These are phyloP conservation scores for Salisapilia sapeloensis DNA, from an alignment of 352 stramenopile genomes.

Conservation along the genomic window DNA sequence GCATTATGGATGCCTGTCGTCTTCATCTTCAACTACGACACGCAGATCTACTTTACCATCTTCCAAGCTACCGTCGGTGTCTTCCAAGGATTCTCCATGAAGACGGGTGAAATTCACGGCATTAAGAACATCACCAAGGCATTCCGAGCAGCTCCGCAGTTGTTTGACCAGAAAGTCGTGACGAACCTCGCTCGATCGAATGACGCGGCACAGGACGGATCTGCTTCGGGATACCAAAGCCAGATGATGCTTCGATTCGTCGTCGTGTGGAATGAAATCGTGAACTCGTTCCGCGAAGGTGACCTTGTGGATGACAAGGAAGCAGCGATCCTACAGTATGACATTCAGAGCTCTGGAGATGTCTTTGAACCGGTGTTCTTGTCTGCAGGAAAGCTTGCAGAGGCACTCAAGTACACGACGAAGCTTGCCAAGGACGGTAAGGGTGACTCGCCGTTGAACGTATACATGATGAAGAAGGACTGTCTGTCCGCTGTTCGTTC, in stretches of 20 bases:
- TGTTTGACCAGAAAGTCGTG: slow-evolving; percentile 60
- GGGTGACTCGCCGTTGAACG: slow-evolving; percentile 40
- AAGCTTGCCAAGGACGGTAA: slow-evolving; percentile 47
- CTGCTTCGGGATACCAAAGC: slow-evolving; percentile 28
- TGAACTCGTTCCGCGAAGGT: slow-evolving; percentile 60
- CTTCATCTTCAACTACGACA: slow-evolving; percentile 70
- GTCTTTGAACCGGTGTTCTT: slow-evolving; percentile 71
- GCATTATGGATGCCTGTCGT: slow-evolving; percentile 46
- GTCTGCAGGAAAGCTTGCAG: slow-evolving; percentile 46
- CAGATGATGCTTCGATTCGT: slow-evolving; percentile 70
- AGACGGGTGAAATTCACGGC: slow-evolving; percentile 50
- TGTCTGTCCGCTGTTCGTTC: slow-evolving; percentile 49
- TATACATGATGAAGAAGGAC: slow-evolving; percentile 53
- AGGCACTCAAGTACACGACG: slow-evolving; percentile 41
- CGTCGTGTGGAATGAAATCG: slow-evolving; percentile 65
- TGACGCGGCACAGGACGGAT: slow-evolving; percentile 22
- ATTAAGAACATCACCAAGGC: slow-evolving; percentile 49
- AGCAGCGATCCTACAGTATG: slow-evolving; percentile 49
- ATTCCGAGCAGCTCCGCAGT: slow-evolving; percentile 40
- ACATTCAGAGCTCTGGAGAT: slow-evolving; percentile 49
- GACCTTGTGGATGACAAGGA: slow-evolving; percentile 63
- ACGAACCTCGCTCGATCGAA: slow-evolving; percentile 39
- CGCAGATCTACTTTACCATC: slow-evolving; percentile 62
- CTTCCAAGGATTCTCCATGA: slow-evolving; percentile 39
- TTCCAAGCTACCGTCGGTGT: slow-evolving; percentile 41